A percentile compares a stretch with the other conserved stretches of the same genome.
Conservation (phyloP, 2,329 filamentous ascomycete genomes). For the Rhynchosporium graminicola region DNA sequence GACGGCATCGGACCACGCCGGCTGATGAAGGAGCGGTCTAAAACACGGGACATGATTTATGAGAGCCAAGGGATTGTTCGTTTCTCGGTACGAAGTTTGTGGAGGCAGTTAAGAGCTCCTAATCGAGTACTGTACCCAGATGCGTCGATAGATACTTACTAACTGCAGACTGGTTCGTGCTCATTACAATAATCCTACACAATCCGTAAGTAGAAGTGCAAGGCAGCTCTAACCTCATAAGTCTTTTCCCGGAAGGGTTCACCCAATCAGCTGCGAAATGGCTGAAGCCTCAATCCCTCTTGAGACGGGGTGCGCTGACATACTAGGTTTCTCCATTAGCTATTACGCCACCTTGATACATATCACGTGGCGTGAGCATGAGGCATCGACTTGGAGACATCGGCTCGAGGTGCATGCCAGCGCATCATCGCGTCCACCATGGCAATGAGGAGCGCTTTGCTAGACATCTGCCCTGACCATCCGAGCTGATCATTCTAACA, state of each 20-base stretch:
- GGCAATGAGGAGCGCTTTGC: background rate
- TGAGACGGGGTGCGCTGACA: conserved; percentile 9
- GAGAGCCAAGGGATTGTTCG: no score
- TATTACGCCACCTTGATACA: background rate
- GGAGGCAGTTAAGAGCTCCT: no score
- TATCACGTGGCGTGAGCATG: conserved; percentile 2
- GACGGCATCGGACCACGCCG: background rate
- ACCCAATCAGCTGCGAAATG: background rate
- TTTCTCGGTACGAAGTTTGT: no score
- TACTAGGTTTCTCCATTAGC: background rate
- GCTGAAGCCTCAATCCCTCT: conserved; percentile 3
- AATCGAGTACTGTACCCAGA: no score
- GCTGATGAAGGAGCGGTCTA: background rate
- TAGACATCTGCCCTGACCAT: conserved; percentile 1
- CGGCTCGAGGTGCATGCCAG: conserved; percentile 5
- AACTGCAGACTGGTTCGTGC: no score
- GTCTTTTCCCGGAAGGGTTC: background rate
- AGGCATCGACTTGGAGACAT: background rate
- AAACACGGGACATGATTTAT: no score
- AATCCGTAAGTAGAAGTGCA: background rate
- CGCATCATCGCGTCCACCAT: background rate
- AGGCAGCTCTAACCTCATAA: background rate
- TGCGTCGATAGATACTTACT: no score
- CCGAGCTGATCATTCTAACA: background rate
- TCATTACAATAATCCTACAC: no score